Evolutionary conservation across 2,329 filamentous ascomycete genomes (phyloP).

Genomic region (Neopestalotiopsis clavispora): DNA sequence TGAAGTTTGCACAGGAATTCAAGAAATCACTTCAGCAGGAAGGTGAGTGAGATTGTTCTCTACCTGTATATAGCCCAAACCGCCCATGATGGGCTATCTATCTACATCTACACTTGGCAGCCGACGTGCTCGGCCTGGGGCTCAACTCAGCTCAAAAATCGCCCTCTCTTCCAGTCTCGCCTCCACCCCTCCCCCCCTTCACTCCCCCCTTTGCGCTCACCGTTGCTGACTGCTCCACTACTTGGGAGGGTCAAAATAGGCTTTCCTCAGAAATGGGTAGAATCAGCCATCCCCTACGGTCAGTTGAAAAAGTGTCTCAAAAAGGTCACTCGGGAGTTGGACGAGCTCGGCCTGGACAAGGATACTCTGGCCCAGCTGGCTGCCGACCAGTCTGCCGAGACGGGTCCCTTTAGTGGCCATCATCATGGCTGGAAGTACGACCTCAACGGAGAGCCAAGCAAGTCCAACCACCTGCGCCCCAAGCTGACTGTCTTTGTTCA

Average conservation of each 20-base stretch:
- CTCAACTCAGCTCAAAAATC: no score
- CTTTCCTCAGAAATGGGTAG: slow-evolving; percentile 75
- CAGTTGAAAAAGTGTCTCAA: slow-evolving; percentile 91
- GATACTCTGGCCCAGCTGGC: slow-evolving; percentile 72
- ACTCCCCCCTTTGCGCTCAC: not conserved
- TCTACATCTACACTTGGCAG: no score
- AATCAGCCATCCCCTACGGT: slow-evolving; percentile 80
- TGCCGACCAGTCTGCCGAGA: slow-evolving; percentile 48
- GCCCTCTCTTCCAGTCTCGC: no score
- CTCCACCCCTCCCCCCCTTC: no score
- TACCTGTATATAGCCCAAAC: no score
- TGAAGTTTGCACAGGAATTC: slow-evolving; percentile 89
- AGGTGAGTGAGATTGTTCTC: slow-evolving; percentile 38
- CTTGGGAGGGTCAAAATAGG: slow-evolving; percentile 40
- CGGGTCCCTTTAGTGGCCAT: slow-evolving; percentile 38
- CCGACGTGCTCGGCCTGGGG: not conserved
- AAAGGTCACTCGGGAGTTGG: slow-evolving; percentile 74
- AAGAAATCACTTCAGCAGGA: slow-evolving; percentile 71
- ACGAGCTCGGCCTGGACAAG: slow-evolving; percentile 72
- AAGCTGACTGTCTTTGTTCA: slow-evolving; percentile 74
- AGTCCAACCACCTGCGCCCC: slow-evolving; percentile 61
- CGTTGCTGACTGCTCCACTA: not conserved
- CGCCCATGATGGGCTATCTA: no score
- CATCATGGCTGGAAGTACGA: slow-evolving; percentile 54
- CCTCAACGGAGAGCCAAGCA: slow-evolving; percentile 52